phyloP scores from a whole-genome alignment of 2,329 filamentous ascomycete genomes.

The Didymella keratinophila region DNA sequence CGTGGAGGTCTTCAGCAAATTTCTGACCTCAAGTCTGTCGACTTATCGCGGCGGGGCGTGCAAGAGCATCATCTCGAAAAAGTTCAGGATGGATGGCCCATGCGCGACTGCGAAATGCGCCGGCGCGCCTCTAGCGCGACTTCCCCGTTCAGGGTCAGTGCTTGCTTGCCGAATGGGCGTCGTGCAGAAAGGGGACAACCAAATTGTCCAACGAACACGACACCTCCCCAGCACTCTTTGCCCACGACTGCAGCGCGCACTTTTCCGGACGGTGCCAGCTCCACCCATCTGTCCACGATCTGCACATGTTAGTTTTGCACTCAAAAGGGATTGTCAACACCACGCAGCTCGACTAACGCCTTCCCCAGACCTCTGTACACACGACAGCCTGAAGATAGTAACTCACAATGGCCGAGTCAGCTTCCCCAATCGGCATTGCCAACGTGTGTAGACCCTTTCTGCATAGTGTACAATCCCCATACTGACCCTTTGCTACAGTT shows the following conservation, averaged over 20 bases:
- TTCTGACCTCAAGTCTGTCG: slow-evolving; percentile 12
- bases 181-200: slow-evolving; percentile 51
- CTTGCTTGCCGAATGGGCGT: slow-evolving; percentile 50
- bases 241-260: slow-evolving; percentile 17
- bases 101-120: slow-evolving; percentile 27
- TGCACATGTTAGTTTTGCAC: slow-evolving; percentile 15
- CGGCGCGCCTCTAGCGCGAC: slow-evolving; percentile 40
- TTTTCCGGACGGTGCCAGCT: slow-evolving; percentile 12
- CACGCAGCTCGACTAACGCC: slow-evolving; percentile 28
- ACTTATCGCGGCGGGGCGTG: slow-evolving; percentile 34
- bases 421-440: slow-evolving; percentile 76
- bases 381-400: slow-evolving; percentile 31
- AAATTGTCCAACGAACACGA: slow-evolving; percentile 43
- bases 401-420: slow-evolving; percentile 67
- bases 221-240: slow-evolving; percentile 20
- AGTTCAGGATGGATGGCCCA: slow-evolving; percentile 45
- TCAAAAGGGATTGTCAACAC: not conserved
- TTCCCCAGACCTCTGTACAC: slow-evolving; percentile 30
- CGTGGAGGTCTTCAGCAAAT: slow-evolving; percentile 32
- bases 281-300: not conserved
- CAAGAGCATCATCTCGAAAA: slow-evolving; percentile 40
- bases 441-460: slow-evolving; percentile 62
- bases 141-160: slow-evolving; percentile 49
- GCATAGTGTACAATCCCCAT: slow-evolving; percentile 9
- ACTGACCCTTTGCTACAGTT: slow-evolving; percentile 60